These are phyloP conservation scores for Skeletonema tropicum DNA, from an alignment of 108 stramenopile genomes.

Conservation along the genomic window DNA sequence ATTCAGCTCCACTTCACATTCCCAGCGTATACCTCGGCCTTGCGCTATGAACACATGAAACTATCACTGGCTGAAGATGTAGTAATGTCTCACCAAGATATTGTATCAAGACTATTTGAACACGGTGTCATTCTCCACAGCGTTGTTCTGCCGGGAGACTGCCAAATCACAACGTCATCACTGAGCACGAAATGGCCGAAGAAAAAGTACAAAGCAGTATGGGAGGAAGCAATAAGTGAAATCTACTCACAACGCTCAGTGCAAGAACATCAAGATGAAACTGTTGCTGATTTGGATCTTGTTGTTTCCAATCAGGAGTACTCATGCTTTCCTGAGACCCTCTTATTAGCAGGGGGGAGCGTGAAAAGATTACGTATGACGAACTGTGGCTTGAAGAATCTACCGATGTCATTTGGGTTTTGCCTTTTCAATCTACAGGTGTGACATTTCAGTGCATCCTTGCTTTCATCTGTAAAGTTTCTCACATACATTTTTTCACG, in stretches of 20 bases:
- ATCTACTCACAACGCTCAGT: not conserved
- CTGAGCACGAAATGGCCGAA: not conserved
- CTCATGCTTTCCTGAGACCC: conserved; percentile 32
- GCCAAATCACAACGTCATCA: not conserved
- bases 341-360: conserved; percentile 29
- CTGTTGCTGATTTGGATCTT: not conserved
- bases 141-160: conserved; percentile 25
- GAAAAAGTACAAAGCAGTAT: conserved; percentile 4
- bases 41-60: not conserved
- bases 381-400: conserved; percentile 17
- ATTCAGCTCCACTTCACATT: conserved; percentile 15
- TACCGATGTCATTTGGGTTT: conserved; percentile 41
- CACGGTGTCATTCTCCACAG: conserved; percentile 24
- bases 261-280: not conserved
- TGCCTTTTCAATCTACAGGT: conserved; percentile 38
- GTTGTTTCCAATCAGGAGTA: conserved; percentile 7
- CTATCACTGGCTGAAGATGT: conserved; percentile 1
- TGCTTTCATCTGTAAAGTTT: not conserved
- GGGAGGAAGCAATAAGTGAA: conserved; percentile 19
- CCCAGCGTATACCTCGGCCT: not conserved
- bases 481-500: not conserved
- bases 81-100: conserved; percentile 12
- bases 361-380: conserved; percentile 17
- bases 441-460: conserved; percentile 11
- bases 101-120: conserved; percentile 15